Conservation (phyloP, 345 rosid species). For the Sonneratia alba region DNA sequence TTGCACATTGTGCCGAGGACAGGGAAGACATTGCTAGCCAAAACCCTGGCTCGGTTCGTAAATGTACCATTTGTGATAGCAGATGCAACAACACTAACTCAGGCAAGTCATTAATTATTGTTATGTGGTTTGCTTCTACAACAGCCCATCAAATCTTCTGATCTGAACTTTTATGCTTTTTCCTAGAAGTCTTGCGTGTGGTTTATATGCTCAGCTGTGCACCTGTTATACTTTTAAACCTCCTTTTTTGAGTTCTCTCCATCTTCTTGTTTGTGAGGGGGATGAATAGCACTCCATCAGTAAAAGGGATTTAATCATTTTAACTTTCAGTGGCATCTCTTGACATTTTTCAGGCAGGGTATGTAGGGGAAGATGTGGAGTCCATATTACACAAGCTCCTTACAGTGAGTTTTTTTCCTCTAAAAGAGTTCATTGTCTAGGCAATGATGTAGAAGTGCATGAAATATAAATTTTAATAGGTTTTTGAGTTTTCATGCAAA, state of each 20-base stretch:
- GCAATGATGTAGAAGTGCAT: not conserved
- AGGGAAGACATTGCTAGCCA: conserved; percentile 79
- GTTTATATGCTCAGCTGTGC: not conserved
- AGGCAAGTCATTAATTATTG: conserved; percentile 18
- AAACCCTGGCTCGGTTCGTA: conserved; percentile 41
- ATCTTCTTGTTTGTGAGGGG: not conserved
- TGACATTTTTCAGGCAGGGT: conserved; percentile 77
- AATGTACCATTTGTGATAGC: conserved; percentile 43
- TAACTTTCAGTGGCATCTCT: conserved; percentile 5
- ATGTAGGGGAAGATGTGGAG: conserved; percentile 99
- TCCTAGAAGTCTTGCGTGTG: not conserved
- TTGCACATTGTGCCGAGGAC: conserved; percentile 43
- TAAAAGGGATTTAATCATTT: not conserved
- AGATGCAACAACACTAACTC: conserved; percentile 44
- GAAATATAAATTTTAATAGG: not conserved
- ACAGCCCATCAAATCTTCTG: not conserved
- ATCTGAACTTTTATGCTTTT: not conserved
- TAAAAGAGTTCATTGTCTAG: not conserved
- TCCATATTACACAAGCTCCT: conserved; percentile 96
- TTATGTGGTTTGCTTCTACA: not conserved
- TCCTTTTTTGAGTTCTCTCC: not conserved
- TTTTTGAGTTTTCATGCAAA: not conserved
- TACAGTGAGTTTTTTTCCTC: conserved; percentile 31
- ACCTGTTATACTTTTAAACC: not conserved
- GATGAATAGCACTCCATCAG: not conserved